A percentile compares a stretch with the other conserved stretches of the same genome.
Conservation (phyloP, 192 early-diverging fungal species). For the Lobosporangium transversale region DNA sequence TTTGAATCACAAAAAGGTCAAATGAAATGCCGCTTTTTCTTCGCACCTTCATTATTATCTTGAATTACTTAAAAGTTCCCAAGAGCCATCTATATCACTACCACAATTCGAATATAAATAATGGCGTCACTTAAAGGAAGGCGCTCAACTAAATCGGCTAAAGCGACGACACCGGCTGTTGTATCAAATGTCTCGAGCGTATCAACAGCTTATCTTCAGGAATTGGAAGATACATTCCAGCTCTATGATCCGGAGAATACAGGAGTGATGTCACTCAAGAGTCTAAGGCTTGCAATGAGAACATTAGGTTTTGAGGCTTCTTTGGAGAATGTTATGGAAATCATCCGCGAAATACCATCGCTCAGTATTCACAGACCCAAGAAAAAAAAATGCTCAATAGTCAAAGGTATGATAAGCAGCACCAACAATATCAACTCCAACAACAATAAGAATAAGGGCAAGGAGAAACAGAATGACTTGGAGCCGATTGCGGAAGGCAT, state of each 20-base stretch:
- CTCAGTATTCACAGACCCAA: conserved; percentile 23
- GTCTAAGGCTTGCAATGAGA: conserved; percentile 34
- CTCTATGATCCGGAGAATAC: conserved; percentile 23
- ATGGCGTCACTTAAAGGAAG: background rate
- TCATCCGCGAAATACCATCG: conserved; percentile 17
- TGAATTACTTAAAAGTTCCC: too few species aligned
- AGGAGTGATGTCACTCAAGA: conserved; percentile 15
- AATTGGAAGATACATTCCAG: conserved; percentile 28
- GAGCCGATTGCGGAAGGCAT: background rate
- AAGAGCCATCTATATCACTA: too few species aligned
- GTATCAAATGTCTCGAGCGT: background rate
- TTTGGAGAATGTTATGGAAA: conserved; percentile 19
- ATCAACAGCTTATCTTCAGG: conserved; percentile 21
- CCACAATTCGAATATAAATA: too few species aligned
- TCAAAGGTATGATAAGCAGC: background rate
- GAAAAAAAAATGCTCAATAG: background rate
- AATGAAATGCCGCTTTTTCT: too few species aligned
- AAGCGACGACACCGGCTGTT: background rate
- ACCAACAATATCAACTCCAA: background rate
- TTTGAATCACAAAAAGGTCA: too few species aligned
- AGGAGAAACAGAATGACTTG: background rate
- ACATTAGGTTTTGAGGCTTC: conserved; percentile 47
- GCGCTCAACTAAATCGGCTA: background rate
- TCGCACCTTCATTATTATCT: too few species aligned
- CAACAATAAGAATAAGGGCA: background rate